These are phyloP conservation scores for Botrytis galanthina DNA, from an alignment of 2,329 filamentous ascomycete species.

Conservation along the genomic window DNA sequence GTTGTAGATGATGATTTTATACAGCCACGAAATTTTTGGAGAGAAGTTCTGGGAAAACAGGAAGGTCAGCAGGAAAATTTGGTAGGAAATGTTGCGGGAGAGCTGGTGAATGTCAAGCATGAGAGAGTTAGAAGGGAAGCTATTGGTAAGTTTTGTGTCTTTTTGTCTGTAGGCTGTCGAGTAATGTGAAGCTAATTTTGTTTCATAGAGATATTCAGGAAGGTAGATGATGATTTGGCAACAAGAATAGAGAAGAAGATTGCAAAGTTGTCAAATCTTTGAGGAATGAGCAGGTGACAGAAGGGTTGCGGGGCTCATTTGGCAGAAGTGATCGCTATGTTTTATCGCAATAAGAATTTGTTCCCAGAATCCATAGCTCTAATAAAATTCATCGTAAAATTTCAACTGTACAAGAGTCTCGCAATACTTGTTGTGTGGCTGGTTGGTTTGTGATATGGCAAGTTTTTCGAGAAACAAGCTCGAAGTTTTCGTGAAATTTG, in stretches of 20 bases:
- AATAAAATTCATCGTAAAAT: not conserved
- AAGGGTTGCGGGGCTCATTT: not conserved
- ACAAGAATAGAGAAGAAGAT: not conserved
- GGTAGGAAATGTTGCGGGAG: not conserved
- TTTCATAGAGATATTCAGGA: not conserved
- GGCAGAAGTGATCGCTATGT: not conserved
- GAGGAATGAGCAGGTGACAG: not conserved
- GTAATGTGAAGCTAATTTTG: not conserved
- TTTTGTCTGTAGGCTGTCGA: not conserved
- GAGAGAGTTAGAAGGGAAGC: not conserved
- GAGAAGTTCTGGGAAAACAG: not conserved
- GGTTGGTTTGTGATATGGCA: not conserved
- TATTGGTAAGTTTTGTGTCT: not conserved
- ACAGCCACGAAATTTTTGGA: constrained; percentile 42
- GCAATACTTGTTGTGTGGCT: not conserved
- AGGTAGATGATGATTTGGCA: not conserved
- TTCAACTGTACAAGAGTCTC: not conserved
- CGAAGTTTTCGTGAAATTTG: not conserved
- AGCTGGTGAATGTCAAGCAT: not conserved
- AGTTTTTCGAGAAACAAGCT: not conserved
- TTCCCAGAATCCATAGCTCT: not conserved
- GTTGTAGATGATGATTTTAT: constrained; percentile 43
- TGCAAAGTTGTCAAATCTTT: not conserved
- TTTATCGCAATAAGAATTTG: not conserved
- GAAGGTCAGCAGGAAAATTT: not conserved